Percentiles rank a stretch among this genome's conserved stretches.
Conservation (phyloP, 352 stramenopile genomes). For the Saprolegnia diclina region DNA sequence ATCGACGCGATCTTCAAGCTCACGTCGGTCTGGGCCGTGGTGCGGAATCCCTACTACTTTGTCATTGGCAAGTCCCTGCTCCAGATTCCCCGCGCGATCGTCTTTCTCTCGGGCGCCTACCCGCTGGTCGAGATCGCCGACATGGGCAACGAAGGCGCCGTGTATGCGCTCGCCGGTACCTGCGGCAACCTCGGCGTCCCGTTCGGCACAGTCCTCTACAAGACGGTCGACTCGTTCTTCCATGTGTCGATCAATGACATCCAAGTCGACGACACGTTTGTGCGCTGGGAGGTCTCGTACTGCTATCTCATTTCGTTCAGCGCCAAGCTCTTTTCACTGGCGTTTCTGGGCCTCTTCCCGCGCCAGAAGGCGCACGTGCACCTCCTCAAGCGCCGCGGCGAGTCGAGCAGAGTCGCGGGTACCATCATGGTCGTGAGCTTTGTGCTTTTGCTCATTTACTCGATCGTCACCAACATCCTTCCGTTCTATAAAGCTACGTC, state of each 20-base stretch:
- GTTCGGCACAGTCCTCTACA: conserved; percentile 51
- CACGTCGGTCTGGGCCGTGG: conserved; percentile 42
- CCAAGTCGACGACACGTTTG: conserved; percentile 29
- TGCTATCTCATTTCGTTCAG: conserved; percentile 56
- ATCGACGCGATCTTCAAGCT: conserved; percentile 49
- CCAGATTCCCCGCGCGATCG: conserved; percentile 43
- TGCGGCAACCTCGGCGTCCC: conserved; percentile 42
- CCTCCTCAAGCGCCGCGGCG: conserved; percentile 38
- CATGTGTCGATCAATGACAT: conserved; percentile 43
- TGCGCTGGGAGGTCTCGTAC: conserved; percentile 40
- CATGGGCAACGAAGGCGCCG: conserved; percentile 46
- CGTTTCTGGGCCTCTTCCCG: conserved; percentile 44
- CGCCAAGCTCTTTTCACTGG: conserved; percentile 40
- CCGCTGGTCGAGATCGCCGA: conserved; percentile 63
- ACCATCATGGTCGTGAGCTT: conserved; percentile 34
- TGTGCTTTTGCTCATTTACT: conserved; percentile 30
- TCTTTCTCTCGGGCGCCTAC: conserved; percentile 50
- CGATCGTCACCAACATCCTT: conserved; percentile 45
- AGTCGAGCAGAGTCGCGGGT: conserved; percentile 33
- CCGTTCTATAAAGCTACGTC: conserved; percentile 35
- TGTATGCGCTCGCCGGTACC: conserved; percentile 43
- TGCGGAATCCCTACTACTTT: conserved; percentile 54
- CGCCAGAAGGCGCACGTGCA: conserved; percentile 51
- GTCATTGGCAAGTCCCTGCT: conserved; percentile 47
- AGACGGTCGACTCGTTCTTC: conserved; percentile 48